Percentiles rank a stretch among this genome's conserved stretches.
Conservation (phyloP, 2,329 filamentous ascomycete species). For the Sclerotiophoma versabilis region DNA sequence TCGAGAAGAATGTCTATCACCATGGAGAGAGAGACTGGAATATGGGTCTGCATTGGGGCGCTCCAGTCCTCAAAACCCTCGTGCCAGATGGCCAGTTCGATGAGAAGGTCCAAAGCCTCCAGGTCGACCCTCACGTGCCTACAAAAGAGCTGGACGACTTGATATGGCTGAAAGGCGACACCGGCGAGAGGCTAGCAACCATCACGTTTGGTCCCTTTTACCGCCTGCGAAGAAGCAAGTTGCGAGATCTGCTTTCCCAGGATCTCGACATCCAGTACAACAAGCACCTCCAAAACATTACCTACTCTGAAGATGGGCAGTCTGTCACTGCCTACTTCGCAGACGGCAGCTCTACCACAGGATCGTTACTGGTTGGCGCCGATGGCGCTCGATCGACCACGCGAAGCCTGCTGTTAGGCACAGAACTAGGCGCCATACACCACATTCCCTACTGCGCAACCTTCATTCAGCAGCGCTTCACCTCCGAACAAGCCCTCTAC, state of each 20-base stretch:
- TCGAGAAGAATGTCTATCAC: conserved; percentile 62
- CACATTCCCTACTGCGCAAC: conserved; percentile 55
- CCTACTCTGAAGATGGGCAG: conserved; percentile 39
- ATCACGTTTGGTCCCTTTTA: conserved; percentile 47
- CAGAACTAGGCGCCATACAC: conserved; percentile 40
- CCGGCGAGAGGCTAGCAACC: conserved; percentile 44
- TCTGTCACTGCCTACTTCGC: conserved; percentile 47
- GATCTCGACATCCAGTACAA: conserved; percentile 45
- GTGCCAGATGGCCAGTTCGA: conserved; percentile 60
- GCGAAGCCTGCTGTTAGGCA: conserved; percentile 39
- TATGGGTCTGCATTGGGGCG: conserved; percentile 69
- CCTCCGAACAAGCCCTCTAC: conserved; percentile 53
- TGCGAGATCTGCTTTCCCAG: conserved; percentile 41
- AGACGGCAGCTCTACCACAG: conserved; percentile 41
- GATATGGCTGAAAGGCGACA: conserved; percentile 45
- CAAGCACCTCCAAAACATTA: conserved; percentile 49
- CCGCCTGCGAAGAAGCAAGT: conserved; percentile 45
- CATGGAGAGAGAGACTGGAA: conserved; percentile 65
- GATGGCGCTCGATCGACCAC: conserved; percentile 46
- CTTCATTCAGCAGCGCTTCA: conserved; percentile 54
- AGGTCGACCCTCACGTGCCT: conserved; percentile 60
- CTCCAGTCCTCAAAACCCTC: conserved; percentile 60
- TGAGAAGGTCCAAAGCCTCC: conserved; percentile 57
- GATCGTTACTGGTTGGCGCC: conserved; percentile 46
- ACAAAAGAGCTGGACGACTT: conserved; percentile 46